A percentile compares a stretch with the other conserved stretches of the same genome.
Conservation (phyloP, 129 eudicot genomes). For the Arctium minus region DNA sequence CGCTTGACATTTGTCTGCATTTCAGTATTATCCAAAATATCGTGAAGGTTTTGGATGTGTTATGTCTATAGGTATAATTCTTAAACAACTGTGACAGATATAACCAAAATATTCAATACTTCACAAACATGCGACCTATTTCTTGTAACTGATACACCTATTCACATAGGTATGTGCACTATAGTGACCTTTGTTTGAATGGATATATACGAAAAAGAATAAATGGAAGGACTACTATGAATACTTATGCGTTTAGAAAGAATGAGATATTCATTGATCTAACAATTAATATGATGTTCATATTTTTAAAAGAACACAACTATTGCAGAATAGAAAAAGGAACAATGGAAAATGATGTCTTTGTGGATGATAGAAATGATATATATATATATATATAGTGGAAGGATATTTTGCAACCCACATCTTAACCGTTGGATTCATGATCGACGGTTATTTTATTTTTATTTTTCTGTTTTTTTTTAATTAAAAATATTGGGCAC, state of each 20-base stretch:
- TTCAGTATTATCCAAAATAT: not conserved
- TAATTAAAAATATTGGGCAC: too few species aligned
- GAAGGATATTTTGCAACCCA: too few species aligned
- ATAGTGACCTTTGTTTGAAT: not conserved
- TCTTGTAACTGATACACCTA: constrained; percentile 5
- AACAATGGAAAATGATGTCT: not conserved
- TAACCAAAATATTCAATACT: not conserved
- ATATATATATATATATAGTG: not conserved
- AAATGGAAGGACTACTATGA: not conserved
- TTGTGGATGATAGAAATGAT: not conserved
- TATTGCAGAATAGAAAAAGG: not conserved
- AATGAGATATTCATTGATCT: not conserved
- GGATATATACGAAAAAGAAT: not conserved
- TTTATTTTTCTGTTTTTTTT: too few species aligned
- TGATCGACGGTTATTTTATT: too few species aligned
- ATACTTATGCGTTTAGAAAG: not conserved
- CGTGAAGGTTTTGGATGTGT: not conserved
- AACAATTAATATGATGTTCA: not conserved
- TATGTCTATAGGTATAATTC: not conserved
- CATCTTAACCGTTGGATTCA: too few species aligned
- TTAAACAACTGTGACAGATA: not conserved
- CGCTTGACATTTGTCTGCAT: not conserved
- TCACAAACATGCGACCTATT: not conserved
- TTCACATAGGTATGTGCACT: constrained; percentile 1
- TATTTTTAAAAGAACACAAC: not conserved